Conservation (phyloP, 176 grass and related monocot genomes). For the Avena insularis region DNA sequence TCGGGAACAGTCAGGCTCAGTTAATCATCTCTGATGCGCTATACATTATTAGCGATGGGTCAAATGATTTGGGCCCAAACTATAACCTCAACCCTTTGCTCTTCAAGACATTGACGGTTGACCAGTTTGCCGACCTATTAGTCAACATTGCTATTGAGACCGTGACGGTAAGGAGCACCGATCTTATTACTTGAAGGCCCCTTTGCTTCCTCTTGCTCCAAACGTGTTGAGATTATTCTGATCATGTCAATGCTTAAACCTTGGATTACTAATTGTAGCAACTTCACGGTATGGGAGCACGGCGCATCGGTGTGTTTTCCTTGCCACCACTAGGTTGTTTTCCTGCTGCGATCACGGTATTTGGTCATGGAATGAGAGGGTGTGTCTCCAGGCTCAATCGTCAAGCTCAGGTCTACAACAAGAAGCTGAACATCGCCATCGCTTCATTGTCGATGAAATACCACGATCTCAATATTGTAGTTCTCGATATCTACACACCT, state of each 20-base stretch:
- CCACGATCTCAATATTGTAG: slow-evolving; percentile 64
- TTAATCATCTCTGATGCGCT: not conserved
- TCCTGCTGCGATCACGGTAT: slow-evolving; percentile 77
- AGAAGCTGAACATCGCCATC: slow-evolving; percentile 55
- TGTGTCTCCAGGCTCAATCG: slow-evolving; percentile 68
- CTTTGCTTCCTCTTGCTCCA: no score
- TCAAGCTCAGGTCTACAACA: slow-evolving; percentile 54
- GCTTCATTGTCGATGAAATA: slow-evolving; percentile 31
- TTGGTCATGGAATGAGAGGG: slow-evolving; percentile 49
- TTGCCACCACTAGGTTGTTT: slow-evolving; percentile 77
- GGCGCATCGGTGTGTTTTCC: slow-evolving; percentile 72
- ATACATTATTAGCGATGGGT: not conserved
- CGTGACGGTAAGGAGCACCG: no score
- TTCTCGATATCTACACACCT: slow-evolving; percentile 91
- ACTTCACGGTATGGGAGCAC: slow-evolving; percentile 73
- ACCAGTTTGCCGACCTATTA: slow-evolving; percentile 62
- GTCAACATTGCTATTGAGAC: no score
- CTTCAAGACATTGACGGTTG: slow-evolving; percentile 60
- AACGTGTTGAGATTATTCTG: no score
- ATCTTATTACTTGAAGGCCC: no score
- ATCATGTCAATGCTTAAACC: not conserved
- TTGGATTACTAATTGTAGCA: slow-evolving; percentile 28
- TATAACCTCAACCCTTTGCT: slow-evolving; percentile 88
- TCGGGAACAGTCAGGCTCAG: slow-evolving; percentile 31
- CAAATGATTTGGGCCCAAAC: slow-evolving; percentile 65